Conservation (phyloP, 257 asterid genomes). For the Solanum paucissectum region DNA sequence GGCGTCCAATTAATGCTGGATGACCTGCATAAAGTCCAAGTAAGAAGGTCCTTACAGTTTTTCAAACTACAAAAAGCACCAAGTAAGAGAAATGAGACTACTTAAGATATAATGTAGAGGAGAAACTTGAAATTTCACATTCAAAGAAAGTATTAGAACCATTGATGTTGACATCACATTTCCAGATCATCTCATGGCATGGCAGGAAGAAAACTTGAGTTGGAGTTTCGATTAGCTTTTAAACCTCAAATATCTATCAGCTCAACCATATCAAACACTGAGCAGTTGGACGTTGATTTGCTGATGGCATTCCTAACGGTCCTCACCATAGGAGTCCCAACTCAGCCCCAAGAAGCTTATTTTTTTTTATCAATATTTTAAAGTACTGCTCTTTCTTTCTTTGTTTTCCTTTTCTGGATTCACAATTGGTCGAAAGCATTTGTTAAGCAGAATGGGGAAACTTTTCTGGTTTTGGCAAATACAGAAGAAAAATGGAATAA, state of each 20-base stretch:
- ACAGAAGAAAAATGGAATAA: not conserved
- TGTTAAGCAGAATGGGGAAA: not conserved
- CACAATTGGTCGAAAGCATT: not conserved
- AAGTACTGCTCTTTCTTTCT: not conserved
- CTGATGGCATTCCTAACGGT: not conserved
- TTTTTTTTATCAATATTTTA: not conserved
- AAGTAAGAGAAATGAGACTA: not conserved
- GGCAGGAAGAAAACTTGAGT: not conserved
- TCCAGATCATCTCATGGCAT: not conserved
- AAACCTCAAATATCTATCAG: not conserved
- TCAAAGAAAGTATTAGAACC: not conserved
- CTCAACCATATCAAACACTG: not conserved
- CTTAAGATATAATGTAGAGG: not conserved
- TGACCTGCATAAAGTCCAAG: slow-evolving; percentile 47
- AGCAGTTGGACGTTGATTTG: not conserved
- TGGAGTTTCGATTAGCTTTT: not conserved
- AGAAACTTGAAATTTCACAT: not conserved
- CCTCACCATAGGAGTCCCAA: not conserved
- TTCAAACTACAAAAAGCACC: not conserved
- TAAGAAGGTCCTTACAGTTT: not conserved
- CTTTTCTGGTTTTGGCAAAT: not conserved
- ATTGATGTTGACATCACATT: not conserved
- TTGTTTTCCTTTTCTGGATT: not conserved
- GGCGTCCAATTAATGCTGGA: slow-evolving; percentile 95
- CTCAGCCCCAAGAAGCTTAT: not conserved